Percentiles rank a stretch among this genome's conserved stretches.
These are phyloP conservation scores for Dactylellina haptotyla DNA, from an alignment of 2,329 filamentous ascomycete species.

Conservation along the genomic window DNA sequence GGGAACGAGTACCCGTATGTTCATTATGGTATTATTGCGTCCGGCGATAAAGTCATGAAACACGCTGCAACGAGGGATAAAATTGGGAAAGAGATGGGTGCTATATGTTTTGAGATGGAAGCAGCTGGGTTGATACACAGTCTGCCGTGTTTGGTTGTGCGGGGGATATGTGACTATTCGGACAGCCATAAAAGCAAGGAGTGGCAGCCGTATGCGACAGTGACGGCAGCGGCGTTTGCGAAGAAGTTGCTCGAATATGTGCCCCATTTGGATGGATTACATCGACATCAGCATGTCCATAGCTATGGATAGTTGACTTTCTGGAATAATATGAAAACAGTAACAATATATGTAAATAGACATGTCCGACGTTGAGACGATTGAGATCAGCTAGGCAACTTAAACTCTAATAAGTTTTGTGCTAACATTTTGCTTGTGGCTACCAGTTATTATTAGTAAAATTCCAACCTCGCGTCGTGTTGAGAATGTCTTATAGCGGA, in stretches of 20 bases:
- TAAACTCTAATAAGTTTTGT: too few species aligned
- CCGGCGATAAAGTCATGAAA: constrained; percentile 15
- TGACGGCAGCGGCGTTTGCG: constrained; percentile 1
- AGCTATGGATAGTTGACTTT: not conserved
- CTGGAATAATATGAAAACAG: not conserved
- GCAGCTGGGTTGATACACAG: constrained; percentile 12
- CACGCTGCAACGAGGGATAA: constrained; percentile 2
- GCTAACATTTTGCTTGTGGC: too few species aligned
- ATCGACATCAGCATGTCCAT: not conserved
- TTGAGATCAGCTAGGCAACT: too few species aligned
- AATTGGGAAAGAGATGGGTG: constrained; percentile 3
- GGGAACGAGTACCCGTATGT: not conserved
- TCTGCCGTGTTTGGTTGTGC: constrained; percentile 12
- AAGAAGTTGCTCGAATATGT: not conserved
- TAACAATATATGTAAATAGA: too few species aligned
- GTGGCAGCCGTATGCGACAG: constrained; percentile 16
- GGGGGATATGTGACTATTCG: constrained; percentile 23
- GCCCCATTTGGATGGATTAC: not conserved
- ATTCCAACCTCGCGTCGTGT: too few species aligned
- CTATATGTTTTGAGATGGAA: constrained; percentile 28
- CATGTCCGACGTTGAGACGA: too few species aligned
- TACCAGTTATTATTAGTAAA: too few species aligned
- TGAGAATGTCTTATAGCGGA: too few species aligned
- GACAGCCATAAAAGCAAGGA: constrained; percentile 21
- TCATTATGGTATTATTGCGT: constrained; percentile 14